Base-by-base conservation (phyloP, 169 alveolate genomes). In the Eimeria acervulina region DNA sequence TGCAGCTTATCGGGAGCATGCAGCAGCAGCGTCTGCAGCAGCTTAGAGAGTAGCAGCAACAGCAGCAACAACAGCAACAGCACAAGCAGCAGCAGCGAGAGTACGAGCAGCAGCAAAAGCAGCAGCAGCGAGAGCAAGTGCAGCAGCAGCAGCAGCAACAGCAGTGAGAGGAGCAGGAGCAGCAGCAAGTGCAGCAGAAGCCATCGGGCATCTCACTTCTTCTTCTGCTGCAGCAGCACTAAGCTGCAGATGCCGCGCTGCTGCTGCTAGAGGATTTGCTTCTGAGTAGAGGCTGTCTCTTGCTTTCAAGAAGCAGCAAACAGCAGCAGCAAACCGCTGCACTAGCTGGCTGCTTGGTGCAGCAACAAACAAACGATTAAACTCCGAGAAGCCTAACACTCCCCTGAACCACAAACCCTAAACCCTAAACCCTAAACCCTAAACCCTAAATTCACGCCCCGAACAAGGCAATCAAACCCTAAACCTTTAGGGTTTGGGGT, bases 121-220 rank as follows among this genome's bases (percentile, higher is more conserved):
- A 13, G 80, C 80, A n/a, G 33, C 26, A 68, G 80, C 80, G n/a
- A 15, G 13, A 23, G 85, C 85, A n/a, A 52, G n/a, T 6, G 51
- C 42, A 13, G 85, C 55, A 36, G 51, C 55, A 66, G 78, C 78
- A 66, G n/a, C n/a, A 21, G 7, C 42, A 74, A 52, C 42, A n/a
- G 85, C 85, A 74, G n/a, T 13, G n/a, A 36, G 40, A 31, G 51
- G 33, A n/a, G 85, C 85, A 74, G 85, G 55, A 74, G 85, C 85
- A 28, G 51, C 42, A 74, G 85, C 85, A 74, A 13, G 23, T 31
- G 85, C 51, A 74, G 80, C 80, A 68, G n/a, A 8, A n/a, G 80
- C 40, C 12, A 21, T 15, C 66, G 19, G 66, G 13, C 15, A 33
- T 8, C 40, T 8, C 51, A 74, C 85, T 6, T 74, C 85, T 26